phyloP scores from a whole-genome alignment of 2,329 filamentous ascomycete genomes.

The Aspergillus tubingensis region DNA sequence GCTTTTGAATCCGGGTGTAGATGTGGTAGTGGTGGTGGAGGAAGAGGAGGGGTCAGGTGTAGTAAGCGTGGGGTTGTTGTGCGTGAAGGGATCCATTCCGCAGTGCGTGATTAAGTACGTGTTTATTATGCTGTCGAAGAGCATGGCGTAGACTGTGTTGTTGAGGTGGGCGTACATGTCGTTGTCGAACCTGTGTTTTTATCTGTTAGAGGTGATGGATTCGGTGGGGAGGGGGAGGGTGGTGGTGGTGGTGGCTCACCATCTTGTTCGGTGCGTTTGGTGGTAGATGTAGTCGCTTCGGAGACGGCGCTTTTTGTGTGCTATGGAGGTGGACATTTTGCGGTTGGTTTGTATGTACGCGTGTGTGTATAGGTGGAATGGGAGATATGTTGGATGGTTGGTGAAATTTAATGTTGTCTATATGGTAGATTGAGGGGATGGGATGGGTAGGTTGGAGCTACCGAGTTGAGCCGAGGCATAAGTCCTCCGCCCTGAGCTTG shows the following conservation, averaged over 20 bases:
- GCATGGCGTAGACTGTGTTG: constrained; percentile 81
- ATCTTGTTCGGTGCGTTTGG: constrained; percentile 83
- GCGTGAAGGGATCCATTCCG: constrained; percentile 67
- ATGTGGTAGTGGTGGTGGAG: constrained; percentile 7
- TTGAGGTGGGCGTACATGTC: constrained; percentile 96
- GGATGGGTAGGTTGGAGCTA: too few relatives aligned
- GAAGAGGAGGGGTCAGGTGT: too few relatives aligned
- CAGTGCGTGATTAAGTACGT: constrained; percentile 81
- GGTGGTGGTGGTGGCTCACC: constrained; percentile 53
- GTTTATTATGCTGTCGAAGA: constrained; percentile 91
- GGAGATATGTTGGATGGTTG: too few relatives aligned
- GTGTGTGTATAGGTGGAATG: neutral
- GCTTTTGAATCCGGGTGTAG: neutral
- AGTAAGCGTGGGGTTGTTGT: constrained; percentile 20
- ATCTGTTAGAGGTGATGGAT: neutral
- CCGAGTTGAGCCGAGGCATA: too few relatives aligned
- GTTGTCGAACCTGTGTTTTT: constrained; percentile 71
- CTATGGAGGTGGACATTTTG: constrained; percentile 32
- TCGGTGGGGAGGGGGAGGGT: neutral
- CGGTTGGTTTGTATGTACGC: too few relatives aligned
- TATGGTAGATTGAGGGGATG: too few relatives aligned
- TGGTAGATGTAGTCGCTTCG: constrained; percentile 74
- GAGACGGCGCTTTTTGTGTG: constrained; percentile 61
- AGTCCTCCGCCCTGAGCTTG: too few relatives aligned
- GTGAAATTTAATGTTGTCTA: too few relatives aligned